Evolutionary conservation across 129 eudicot species (phyloP).

Genomic region (Artemisia argyi): DNA sequence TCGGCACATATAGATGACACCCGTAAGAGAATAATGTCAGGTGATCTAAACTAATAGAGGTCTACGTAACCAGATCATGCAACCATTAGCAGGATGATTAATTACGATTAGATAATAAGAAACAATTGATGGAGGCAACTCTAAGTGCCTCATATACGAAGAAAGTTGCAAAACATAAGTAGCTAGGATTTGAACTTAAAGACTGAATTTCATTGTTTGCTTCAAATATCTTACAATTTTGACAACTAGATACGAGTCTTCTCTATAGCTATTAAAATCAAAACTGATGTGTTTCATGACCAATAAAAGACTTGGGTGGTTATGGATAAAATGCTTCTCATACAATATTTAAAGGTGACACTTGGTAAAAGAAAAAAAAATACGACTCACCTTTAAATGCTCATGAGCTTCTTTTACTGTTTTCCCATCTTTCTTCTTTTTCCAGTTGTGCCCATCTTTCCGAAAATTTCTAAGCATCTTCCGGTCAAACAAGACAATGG

Average conservation of each 20-base stretch:
- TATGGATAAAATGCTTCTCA: too few relatives aligned
- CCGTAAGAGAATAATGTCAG: neutral
- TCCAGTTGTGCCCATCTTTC: slow-evolving; percentile 98
- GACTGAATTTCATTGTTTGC: too few relatives aligned
- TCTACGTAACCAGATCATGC: neutral
- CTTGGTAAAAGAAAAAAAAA: neutral
- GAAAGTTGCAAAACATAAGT: too few relatives aligned
- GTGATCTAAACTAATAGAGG: slow-evolving; percentile 1
- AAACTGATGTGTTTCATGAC: too few relatives aligned
- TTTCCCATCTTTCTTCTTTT: slow-evolving; percentile 96
- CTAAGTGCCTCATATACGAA: too few relatives aligned
- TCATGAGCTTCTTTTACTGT: slow-evolving; percentile 99
- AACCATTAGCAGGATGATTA: neutral
- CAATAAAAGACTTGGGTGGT: too few relatives aligned
- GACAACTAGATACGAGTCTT: too few relatives aligned
- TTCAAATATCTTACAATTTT: too few relatives aligned
- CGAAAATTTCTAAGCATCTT: slow-evolving; percentile 93
- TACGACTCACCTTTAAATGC: slow-evolving; percentile 70
- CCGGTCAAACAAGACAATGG: slow-evolving; percentile 79
- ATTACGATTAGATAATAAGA: too few relatives aligned
- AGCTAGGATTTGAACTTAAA: too few relatives aligned
- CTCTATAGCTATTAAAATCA: too few relatives aligned
- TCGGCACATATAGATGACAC: neutral
- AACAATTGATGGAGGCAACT: too few relatives aligned
- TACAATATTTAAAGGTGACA: neutral